Evolutionary conservation across 805 yeast species (phyloP).

Genomic region (Wickerhamomyces alni): DNA sequence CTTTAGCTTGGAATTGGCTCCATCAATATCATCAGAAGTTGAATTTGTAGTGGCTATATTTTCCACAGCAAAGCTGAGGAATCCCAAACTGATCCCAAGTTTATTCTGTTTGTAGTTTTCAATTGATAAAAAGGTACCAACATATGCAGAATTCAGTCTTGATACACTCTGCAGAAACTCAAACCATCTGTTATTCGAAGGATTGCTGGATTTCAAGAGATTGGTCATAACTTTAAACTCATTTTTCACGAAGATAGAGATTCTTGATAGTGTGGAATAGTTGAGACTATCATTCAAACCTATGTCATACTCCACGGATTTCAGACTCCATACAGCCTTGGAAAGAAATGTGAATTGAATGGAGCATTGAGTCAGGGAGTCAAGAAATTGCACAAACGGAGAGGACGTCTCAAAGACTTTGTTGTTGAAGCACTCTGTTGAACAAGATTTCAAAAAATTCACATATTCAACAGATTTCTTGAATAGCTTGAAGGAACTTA

Average conservation of each 20-base stretch:
- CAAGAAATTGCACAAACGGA: constrained; percentile 5
- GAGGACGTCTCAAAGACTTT: constrained; percentile 8
- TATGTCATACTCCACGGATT: constrained; percentile 15
- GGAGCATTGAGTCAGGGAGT: constrained; percentile 14
- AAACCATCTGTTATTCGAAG: constrained; percentile 5
- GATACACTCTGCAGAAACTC: constrained; percentile 17
- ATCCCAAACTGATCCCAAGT: constrained; percentile 42
- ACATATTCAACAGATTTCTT: constrained; percentile 14
- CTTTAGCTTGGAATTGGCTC: constrained; percentile 10
- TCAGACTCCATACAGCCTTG: constrained; percentile 22
- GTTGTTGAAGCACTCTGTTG: background rate
- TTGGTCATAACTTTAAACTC: constrained; percentile 24
- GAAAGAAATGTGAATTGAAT: constrained; percentile 26
- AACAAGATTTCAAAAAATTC: constrained; percentile 6
- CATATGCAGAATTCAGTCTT: constrained; percentile 35
- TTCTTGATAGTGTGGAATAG: constrained; percentile 38
- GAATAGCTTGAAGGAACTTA: constrained; percentile 13
- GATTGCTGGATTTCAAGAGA: constrained; percentile 2
- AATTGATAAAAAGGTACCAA: constrained; percentile 38
- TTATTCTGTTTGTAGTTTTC: constrained; percentile 39
- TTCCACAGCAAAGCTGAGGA: constrained; percentile 29
- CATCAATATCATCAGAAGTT: constrained; percentile 1
- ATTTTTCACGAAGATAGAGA: constrained; percentile 34
- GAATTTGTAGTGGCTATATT: constrained; percentile 25
- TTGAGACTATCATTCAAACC: constrained; percentile 19